Conservation (phyloP, 2,329 filamentous ascomycete species). For the Paraphoma sp. region DNA sequence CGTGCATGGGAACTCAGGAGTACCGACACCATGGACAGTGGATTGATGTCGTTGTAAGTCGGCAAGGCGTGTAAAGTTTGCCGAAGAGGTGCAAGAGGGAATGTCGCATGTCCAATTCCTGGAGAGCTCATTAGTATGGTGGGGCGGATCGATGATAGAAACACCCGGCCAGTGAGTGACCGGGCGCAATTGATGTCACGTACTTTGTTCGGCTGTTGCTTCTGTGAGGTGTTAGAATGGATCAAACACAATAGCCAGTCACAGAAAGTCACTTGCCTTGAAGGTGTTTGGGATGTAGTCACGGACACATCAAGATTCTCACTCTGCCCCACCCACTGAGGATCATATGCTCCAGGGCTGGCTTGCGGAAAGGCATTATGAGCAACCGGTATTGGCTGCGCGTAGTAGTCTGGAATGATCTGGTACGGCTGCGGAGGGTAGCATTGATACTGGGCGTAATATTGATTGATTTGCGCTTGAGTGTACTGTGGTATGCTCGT, state of each 20-base stretch:
- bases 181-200: neutral
- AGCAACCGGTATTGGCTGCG: slow-evolving; percentile 15
- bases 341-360: slow-evolving; percentile 14
- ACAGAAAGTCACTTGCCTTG: slow-evolving; percentile 8
- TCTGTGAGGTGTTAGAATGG: slow-evolving; percentile 4
- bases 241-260: neutral
- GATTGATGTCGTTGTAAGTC: slow-evolving; percentile 46
- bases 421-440: slow-evolving; percentile 39
- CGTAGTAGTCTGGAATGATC: slow-evolving; percentile 32
- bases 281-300: slow-evolving; percentile 8
- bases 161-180: too few relatives aligned
- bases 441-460: slow-evolving; percentile 38
- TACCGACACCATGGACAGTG: slow-evolving; percentile 39
- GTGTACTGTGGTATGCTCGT: slow-evolving; percentile 37
- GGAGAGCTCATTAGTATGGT: slow-evolving; percentile 3
- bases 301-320: slow-evolving; percentile 5
- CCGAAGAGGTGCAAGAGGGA: slow-evolving; percentile 37
- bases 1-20: slow-evolving; percentile 41
- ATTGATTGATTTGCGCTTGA: slow-evolving; percentile 37
- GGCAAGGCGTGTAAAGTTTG: slow-evolving; percentile 43
- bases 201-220: slow-evolving; percentile 30
- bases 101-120: slow-evolving; percentile 44
- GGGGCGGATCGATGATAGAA: neutral
- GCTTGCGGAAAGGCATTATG: slow-evolving; percentile 17
- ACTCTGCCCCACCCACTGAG: slow-evolving; percentile 17